Evolutionary conservation across 108 stramenopile genomes (phyloP).

Genomic region (Phaeodactylum tricornutum): DNA sequence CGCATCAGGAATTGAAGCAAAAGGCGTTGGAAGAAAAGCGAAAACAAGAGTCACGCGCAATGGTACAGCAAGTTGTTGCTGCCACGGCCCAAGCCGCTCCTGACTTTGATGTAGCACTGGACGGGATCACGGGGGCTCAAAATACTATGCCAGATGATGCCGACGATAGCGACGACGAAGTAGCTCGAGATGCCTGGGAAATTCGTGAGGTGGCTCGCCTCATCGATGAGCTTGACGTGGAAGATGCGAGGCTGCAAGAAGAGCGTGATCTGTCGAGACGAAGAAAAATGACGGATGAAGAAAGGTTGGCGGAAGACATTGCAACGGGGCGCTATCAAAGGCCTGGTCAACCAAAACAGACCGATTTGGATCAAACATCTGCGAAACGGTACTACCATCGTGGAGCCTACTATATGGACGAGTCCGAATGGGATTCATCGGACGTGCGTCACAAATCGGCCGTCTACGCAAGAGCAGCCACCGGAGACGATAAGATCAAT

Average conservation of each 20-base stretch:
- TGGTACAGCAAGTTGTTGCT: slow-evolving; percentile 40
- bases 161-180: slow-evolving; percentile 32
- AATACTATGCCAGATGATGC: slow-evolving; percentile 28
- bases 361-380: slow-evolving; percentile 19
- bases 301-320: slow-evolving; percentile 69
- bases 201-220: slow-evolving; percentile 64
- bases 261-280: slow-evolving; percentile 56
- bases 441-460: slow-evolving; percentile 83
- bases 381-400: slow-evolving; percentile 90
- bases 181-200: slow-evolving; percentile 67
- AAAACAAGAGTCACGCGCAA: slow-evolving; percentile 56
- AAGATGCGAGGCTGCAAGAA: slow-evolving; percentile 27
- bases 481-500: slow-evolving; percentile 85
- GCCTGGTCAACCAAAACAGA: slow-evolving; percentile 37
- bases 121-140: slow-evolving; percentile 7
- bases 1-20: slow-evolving; percentile 28
- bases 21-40: slow-evolving; percentile 33
- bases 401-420: slow-evolving; percentile 98
- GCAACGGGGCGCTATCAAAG: slow-evolving; percentile 39
- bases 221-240: slow-evolving; percentile 44
- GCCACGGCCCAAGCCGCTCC: not conserved
- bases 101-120: slow-evolving; percentile 7
- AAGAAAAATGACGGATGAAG: slow-evolving; percentile 85
- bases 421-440: slow-evolving; percentile 71
- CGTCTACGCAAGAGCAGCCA: slow-evolving; percentile 75